Evolutionary conservation across 2,329 filamentous ascomycete genomes (phyloP), one percentile per base, ranked within the genome.

Genomic region (Moelleriella libera): DNA sequence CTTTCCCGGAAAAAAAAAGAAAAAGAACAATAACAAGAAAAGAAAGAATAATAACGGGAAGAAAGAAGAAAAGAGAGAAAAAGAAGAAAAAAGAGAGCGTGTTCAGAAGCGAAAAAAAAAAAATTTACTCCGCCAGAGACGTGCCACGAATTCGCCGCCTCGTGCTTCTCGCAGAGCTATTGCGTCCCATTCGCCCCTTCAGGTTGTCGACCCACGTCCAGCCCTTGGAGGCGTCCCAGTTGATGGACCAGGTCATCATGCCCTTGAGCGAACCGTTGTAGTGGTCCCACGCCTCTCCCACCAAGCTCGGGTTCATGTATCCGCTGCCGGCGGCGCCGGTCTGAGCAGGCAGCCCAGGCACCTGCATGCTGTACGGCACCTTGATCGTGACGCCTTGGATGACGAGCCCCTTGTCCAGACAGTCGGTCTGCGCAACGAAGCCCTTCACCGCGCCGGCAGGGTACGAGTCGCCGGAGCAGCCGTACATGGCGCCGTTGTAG

Each of bases 401-500:
- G 45, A 49, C 49, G 37, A 64, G 57, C 0, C 62, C 62, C n/a
- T 53, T 48, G 49, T 63, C 58, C 40, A 64, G 48, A 53, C 62
- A 64, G 50, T 64, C 60, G 3, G 62, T 64, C 46, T 64, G 62
- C 8, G 62, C 62, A 44, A 60, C 50, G 51, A 64, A 64, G 9
- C 62, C 62, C 11, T 55, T 45, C 31, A 61, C 55, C 6, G 57
- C 60, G 31, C 61, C 61, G 9, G 60, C 59, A 2, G 53, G 10
- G 52, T 63, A 63, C 3, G 60, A 60, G 47, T 61, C 57, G 46
- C 57, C 62, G 0, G 52, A 48, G 54, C 62, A 64, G 50, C 57
- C 62, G 52, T 64, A 64, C 58, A 61, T 61, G n/a, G 55, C 60
- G 52, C 61, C 62, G 51, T 64, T 64, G 57, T 64, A 64, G 48